These are phyloP conservation scores for Phylloporus rhodoxanthus DNA, from an alignment of 768 basidiomycete genomes.

Conservation along the genomic window DNA sequence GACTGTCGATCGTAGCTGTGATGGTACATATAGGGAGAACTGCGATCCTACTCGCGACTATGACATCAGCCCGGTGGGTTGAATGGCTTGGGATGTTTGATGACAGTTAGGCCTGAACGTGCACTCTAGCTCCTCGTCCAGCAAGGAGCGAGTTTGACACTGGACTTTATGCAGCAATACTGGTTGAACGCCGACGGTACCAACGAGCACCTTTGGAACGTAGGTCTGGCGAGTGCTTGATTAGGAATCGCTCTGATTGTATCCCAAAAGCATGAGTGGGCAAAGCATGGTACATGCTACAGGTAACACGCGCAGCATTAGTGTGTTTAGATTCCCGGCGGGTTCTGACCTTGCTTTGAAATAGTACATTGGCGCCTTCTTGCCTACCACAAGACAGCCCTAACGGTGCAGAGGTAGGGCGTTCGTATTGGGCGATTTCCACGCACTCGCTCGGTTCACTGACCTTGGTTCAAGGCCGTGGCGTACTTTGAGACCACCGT, in stretches of 20 bases:
- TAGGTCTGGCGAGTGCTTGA: conserved; percentile 23
- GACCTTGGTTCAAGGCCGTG: conserved; percentile 43
- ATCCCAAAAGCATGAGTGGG: conserved; percentile 57
- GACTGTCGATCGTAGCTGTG: conserved; percentile 44
- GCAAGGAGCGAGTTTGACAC: conserved; percentile 52
- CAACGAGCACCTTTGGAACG: conserved; percentile 69
- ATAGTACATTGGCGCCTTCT: conserved; percentile 49
- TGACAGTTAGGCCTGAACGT: background rate
- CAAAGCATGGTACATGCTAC: conserved; percentile 55
- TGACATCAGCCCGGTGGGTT: conserved; percentile 37
- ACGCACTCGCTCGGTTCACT: background rate
- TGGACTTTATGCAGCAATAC: conserved; percentile 54
- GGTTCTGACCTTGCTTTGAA: background rate
- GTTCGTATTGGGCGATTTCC: background rate
- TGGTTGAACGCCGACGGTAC: conserved; percentile 60
- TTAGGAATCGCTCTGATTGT: background rate
- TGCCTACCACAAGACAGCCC: conserved; percentile 56
- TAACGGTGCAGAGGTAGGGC: conserved; percentile 51
- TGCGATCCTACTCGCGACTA: conserved; percentile 42
- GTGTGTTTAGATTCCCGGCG: background rate
- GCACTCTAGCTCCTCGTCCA: conserved; percentile 42
- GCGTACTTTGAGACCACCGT: conserved; percentile 57
- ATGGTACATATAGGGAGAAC: conserved; percentile 35
- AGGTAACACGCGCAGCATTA: conserved; percentile 12
- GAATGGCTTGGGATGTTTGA: background rate